phyloP scores from a whole-genome alignment of 2,329 filamentous ascomycete genomes.

The Tolypocladium sp. region DNA sequence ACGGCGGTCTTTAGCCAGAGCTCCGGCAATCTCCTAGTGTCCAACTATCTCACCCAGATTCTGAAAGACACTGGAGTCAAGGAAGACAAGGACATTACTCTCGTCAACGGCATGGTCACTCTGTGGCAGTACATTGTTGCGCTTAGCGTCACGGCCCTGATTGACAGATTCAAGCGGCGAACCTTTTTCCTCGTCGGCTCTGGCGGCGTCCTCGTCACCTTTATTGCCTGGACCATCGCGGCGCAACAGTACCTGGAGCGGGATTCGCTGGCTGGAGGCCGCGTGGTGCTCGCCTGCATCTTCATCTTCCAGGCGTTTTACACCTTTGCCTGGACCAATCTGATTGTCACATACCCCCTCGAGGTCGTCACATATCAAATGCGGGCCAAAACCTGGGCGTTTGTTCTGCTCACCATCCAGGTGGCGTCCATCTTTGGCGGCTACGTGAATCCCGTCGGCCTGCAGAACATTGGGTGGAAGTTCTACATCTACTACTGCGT shows the following conservation, averaged over 20 bases:
- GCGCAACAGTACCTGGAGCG: conserved; percentile 26
- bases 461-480: conserved; percentile 28
- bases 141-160: conserved; percentile 23
- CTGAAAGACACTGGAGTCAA: conserved; percentile 29
- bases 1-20: conserved; percentile 31
- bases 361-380: conserved; percentile 32
- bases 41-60: conserved; percentile 30
- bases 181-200: conserved; percentile 29
- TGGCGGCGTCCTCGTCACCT: conserved; percentile 26
- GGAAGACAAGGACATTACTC: conserved; percentile 25
- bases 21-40: conserved; percentile 30
- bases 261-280: conserved; percentile 18
- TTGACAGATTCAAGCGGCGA: conserved; percentile 26
- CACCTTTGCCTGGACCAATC: conserved; percentile 31
- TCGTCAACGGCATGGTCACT: conserved; percentile 31
- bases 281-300: conserved; percentile 29
- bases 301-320: conserved; percentile 33
- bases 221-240: conserved; percentile 29
- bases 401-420: conserved; percentile 29
- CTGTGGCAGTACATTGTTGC: conserved; percentile 33
- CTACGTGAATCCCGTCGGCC: conserved; percentile 29
- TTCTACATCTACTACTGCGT: conserved; percentile 32
- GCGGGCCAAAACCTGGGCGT: conserved; percentile 31
- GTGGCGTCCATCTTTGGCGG: conserved; percentile 26
- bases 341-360: conserved; percentile 32